Evolutionary conservation across 495 filamentous ascomycete species (phyloP).

Genomic region (Penicillium tannophilum): DNA sequence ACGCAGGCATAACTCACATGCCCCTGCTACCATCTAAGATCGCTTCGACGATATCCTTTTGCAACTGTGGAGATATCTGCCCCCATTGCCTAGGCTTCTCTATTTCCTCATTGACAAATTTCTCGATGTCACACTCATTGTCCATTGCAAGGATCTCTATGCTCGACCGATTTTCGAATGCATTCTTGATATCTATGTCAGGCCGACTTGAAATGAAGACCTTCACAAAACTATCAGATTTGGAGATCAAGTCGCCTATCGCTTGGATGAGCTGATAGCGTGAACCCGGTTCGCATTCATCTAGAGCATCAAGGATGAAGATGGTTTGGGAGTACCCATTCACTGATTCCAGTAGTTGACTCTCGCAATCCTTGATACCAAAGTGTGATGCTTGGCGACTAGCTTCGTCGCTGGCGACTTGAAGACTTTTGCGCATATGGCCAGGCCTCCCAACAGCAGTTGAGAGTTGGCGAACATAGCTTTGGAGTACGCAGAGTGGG

Average conservation of each 20-base stretch:
- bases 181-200: conserved; percentile 35
- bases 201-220: conserved; percentile 50
- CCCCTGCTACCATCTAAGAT: not conserved
- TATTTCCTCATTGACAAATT: conserved; percentile 29
- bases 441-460: not conserved
- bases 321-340: not conserved
- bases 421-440: not conserved
- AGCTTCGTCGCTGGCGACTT: not conserved
- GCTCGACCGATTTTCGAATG: conserved; percentile 27
- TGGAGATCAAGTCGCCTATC: too few relatives aligned
- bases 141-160: conserved; percentile 39
- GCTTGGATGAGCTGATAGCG: conserved; percentile 32
- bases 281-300: conserved; percentile 28
- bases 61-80: not conserved
- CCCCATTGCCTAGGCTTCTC: conserved; percentile 18
- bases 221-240: conserved; percentile 23
- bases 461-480: not conserved
- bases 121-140: conserved; percentile 33
- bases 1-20: not conserved
- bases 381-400: not conserved
- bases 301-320: not conserved
- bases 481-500: not conserved
- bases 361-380: not conserved
- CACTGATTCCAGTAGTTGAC: not conserved
- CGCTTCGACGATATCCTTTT: not conserved